A percentile compares a stretch with the other conserved stretches of the same genome.
Conservation (phyloP, 345 rosid genomes). For the Schrenkiella parvula region DNA sequence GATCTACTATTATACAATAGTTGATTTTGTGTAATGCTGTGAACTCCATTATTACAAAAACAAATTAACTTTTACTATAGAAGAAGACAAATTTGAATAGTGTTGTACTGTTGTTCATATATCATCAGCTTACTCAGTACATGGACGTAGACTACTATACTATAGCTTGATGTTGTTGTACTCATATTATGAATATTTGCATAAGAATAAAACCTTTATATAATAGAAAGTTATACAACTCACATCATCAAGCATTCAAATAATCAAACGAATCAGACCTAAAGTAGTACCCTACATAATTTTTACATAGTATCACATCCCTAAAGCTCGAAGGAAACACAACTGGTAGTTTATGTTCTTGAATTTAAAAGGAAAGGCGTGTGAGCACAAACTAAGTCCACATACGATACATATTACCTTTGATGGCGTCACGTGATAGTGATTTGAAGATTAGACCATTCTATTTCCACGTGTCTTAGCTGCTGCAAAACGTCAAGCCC, state of each 20-base stretch:
- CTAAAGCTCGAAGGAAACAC: conserved; percentile 8
- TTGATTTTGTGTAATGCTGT: background rate
- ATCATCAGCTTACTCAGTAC: background rate
- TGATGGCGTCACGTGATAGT: conserved; percentile 1
- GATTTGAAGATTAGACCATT: conserved; percentile 9
- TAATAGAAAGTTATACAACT: background rate
- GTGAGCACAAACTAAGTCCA: conserved; percentile 5
- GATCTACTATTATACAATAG: background rate
- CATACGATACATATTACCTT: background rate
- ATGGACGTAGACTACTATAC: background rate
- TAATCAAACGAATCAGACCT: background rate
- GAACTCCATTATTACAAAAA: background rate
- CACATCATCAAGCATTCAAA: conserved; percentile 1
- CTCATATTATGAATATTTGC: background rate
- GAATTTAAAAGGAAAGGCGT: background rate
- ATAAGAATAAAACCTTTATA: background rate
- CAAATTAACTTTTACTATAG: background rate
- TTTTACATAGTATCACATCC: conserved; percentile 16
- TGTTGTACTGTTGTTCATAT: background rate
- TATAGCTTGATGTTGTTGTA: background rate
- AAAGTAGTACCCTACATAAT: background rate
- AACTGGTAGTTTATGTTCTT: background rate
- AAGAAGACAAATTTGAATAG: background rate
- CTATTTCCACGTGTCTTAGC: background rate
- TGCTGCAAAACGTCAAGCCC: conserved; percentile 9